Percentiles rank a stretch among this genome's conserved stretches.
These are phyloP conservation scores for Pyrus hybrid DNA, from an alignment of 331 rosid genomes.

Conservation along the genomic window DNA sequence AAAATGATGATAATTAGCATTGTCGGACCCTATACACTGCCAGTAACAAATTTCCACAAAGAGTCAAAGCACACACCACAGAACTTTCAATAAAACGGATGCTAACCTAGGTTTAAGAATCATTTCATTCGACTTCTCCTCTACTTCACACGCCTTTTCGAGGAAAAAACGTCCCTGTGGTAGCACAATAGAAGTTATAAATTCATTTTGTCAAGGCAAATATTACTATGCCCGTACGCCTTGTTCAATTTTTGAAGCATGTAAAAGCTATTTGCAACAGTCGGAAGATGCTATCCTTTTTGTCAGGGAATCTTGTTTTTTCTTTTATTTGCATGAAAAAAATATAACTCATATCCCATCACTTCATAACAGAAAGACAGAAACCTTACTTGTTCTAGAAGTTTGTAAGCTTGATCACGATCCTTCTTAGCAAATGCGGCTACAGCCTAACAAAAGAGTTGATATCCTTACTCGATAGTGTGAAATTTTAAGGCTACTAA, in stretches of 20 bases:
- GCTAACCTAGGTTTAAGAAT: slow-evolving; percentile 52
- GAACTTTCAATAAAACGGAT: slow-evolving; percentile 7
- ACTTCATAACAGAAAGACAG: slow-evolving; percentile 4
- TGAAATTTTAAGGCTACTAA: slow-evolving; percentile 1
- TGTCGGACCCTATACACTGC: background rate
- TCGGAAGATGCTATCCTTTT: background rate
- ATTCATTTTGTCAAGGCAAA: background rate
- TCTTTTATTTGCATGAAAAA: background rate
- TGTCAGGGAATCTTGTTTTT: no score
- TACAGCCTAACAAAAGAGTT: slow-evolving; percentile 51
- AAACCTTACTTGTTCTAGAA: slow-evolving; percentile 46
- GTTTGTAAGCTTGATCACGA: slow-evolving; percentile 41
- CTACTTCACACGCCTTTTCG: slow-evolving; percentile 53
- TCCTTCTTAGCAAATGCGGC: slow-evolving; percentile 59
- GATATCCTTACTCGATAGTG: slow-evolving; percentile 17
- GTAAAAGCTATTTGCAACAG: background rate
- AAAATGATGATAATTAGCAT: background rate
- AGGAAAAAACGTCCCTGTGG: slow-evolving; percentile 63
- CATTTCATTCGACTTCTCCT: slow-evolving; percentile 62
- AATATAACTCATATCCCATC: slow-evolving; percentile 1
- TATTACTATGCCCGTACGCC: background rate
- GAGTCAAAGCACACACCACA: background rate
- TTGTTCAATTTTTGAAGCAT: background rate
- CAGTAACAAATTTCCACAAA: background rate
- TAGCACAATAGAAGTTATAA: slow-evolving; percentile 5